Base-by-base conservation (phyloP, 225 moss, liverwort and hornwort species). In the Physcomitrium patens region DNA sequence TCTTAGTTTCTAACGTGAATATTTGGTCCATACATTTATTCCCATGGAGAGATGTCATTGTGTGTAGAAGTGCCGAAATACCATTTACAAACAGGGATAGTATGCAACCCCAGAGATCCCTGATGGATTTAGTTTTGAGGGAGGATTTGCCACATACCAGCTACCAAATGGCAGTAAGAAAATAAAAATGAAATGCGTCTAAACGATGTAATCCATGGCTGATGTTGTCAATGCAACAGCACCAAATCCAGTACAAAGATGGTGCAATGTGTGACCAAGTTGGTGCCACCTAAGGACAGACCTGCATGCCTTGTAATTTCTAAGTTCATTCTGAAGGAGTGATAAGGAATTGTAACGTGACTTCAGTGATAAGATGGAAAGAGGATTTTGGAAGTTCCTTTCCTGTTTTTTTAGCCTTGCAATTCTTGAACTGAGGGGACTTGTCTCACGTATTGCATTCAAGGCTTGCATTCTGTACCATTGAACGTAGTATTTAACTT, bases 261-360 rank as follows among this genome's bases (percentile, higher is more conserved):
- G 78, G 87, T 20, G 96, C 94, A 82, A 73, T 96, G 79, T n/a
- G n/a, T n/a, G n/a, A n/a, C n/a, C n/a, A n/a, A n/a, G n/a, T n/a
- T n/a, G 94, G 94, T 63, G 77, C 89, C 67, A 91, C 89, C 31
- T 82, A 92, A 75, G 96, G 88, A 75, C 92, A 31, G 96, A 13
- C 96, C 94, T 11, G 92, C 96, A 6, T 96, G 96, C 92, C 88
- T 96, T 47, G 92, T 94, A 72, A 92, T 96, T 52, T 94, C 96
- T 51, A 92, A 94, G 70, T 94, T 96, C 68, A 92, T 94, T 24
- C 88, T 94, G 94, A 96, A 86, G 96, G 96, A 76, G 94, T 94
- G 42, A 60, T 61, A 20, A 4, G 50, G 49, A 47, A 47, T 28
- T 10, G 3, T 27, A n/a, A 44, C 13, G 10, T n/a, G 48, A 72